phyloP scores from a whole-genome alignment of 345 rosid species.

The Eucalyptus cloeziana region DNA sequence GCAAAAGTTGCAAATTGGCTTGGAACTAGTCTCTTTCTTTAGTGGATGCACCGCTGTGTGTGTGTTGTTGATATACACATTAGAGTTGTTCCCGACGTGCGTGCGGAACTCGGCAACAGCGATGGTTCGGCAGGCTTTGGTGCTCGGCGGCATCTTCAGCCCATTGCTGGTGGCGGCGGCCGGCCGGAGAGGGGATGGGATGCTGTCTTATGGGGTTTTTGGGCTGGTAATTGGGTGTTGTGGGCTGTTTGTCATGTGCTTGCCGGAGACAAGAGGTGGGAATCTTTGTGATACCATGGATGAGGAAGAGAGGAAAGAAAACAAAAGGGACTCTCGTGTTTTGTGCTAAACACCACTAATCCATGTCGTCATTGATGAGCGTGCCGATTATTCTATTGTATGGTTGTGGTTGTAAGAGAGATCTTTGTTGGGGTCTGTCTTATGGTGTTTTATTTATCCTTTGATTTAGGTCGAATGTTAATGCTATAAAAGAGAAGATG shows the following conservation, averaged over 20 bases:
- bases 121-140: constrained; percentile 26
- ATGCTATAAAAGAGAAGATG: neutral
- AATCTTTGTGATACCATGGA: constrained; percentile 10
- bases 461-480: neutral
- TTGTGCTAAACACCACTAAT: neutral
- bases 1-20: constrained; percentile 21
- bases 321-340: neutral
- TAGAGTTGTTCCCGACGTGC: constrained; percentile 45
- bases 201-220: neutral
- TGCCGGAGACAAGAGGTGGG: constrained; percentile 10
- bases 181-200: neutral
- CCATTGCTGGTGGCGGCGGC: neutral
- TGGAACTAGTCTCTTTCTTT: constrained; percentile 50
- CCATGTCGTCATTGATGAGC: neutral
- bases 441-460: neutral
- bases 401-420: neutral
- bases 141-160: constrained; percentile 4
- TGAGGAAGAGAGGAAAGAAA: constrained; percentile 4
- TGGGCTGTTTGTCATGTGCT: neutral
- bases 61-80: constrained; percentile 26
- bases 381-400: neutral
- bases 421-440: neutral
- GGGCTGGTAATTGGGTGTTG: constrained; percentile 2
- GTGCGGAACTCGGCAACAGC: constrained; percentile 34
- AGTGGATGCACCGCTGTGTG: constrained; percentile 36